A percentile compares a stretch with the other conserved stretches of the same genome.
Conservation (phyloP, 768 basidiomycete genomes). For the Suillus discolor region DNA sequence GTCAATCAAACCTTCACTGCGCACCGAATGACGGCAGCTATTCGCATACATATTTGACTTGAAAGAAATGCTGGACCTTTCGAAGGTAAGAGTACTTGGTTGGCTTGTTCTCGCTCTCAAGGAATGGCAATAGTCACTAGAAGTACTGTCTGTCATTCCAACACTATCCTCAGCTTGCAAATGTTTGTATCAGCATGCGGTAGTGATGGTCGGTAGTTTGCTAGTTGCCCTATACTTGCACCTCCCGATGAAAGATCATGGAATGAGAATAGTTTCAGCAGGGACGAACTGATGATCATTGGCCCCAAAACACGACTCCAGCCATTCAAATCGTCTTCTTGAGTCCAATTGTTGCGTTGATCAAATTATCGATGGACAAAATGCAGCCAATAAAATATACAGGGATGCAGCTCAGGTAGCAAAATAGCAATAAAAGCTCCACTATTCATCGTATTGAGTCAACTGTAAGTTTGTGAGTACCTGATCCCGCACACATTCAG, state of each 20-base stretch:
- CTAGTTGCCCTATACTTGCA: background rate
- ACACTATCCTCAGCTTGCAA: background rate
- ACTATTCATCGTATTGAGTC: constrained; percentile 62
- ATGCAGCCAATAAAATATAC: background rate
- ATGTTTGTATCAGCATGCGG: background rate
- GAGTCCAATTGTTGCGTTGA: background rate
- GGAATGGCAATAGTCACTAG: too few relatives aligned
- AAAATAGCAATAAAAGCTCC: constrained; percentile 2
- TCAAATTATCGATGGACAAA: background rate
- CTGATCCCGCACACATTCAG: background rate
- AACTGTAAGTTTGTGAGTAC: constrained; percentile 37
- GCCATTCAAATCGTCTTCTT: background rate
- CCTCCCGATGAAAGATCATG: background rate
- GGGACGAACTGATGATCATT: background rate
- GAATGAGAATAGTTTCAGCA: background rate
- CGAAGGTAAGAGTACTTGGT: too few relatives aligned
- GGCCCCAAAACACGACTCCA: background rate
- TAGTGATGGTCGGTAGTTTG: background rate
- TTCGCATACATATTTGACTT: too few relatives aligned
- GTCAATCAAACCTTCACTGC: too few relatives aligned
- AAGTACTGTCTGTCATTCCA: background rate
- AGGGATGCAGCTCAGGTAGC: background rate
- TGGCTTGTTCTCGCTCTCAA: too few relatives aligned
- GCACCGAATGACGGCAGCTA: too few relatives aligned
- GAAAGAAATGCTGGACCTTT: too few relatives aligned